Percentiles rank a stretch among this genome's conserved stretches.
These are phyloP conservation scores for Exophiala xenobiotica DNA, from an alignment of 2,329 filamentous ascomycete species.

Conservation along the genomic window DNA sequence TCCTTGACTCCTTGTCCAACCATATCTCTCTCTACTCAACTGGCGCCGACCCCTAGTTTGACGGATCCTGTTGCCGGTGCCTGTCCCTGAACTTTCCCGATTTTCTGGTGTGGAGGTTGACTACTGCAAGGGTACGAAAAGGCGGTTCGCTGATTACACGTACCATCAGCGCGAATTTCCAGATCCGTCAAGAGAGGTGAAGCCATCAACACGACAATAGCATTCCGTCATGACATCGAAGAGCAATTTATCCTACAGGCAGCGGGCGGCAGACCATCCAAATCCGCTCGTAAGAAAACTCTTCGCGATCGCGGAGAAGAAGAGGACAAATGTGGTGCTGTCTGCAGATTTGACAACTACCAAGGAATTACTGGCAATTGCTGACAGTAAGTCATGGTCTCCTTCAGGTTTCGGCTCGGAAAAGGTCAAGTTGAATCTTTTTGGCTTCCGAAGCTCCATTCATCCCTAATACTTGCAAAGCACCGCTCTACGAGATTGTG, in stretches of 20 bases:
- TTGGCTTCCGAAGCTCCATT: background rate
- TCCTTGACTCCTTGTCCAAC: conserved; percentile 11
- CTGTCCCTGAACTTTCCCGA: conserved; percentile 12
- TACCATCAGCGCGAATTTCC: background rate
- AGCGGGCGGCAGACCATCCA: conserved; percentile 42
- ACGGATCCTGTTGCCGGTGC: conserved; percentile 14
- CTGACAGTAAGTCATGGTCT: conserved; percentile 42
- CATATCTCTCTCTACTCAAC: conserved; percentile 2
- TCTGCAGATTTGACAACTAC: conserved; percentile 51
- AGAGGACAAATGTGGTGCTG: conserved; percentile 50
- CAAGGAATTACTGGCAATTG: conserved; percentile 46
- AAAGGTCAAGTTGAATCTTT: conserved; percentile 3
- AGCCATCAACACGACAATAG: background rate
- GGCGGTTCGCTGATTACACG: background rate
- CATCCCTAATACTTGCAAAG: background rate
- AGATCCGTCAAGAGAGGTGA: background rate
- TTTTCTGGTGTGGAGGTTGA: background rate
- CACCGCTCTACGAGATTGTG: background rate
- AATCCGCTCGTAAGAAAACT: conserved; percentile 46
- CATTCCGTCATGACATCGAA: conserved; percentile 44
- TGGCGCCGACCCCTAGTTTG: background rate
- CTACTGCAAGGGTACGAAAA: conserved; percentile 5
- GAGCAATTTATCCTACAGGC: conserved; percentile 41
- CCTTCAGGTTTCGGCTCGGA: no score
- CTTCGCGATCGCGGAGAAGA: conserved; percentile 47